Conservation (phyloP, 2,329 filamentous ascomycete species). For the Neocucurbitaria cava region DNA sequence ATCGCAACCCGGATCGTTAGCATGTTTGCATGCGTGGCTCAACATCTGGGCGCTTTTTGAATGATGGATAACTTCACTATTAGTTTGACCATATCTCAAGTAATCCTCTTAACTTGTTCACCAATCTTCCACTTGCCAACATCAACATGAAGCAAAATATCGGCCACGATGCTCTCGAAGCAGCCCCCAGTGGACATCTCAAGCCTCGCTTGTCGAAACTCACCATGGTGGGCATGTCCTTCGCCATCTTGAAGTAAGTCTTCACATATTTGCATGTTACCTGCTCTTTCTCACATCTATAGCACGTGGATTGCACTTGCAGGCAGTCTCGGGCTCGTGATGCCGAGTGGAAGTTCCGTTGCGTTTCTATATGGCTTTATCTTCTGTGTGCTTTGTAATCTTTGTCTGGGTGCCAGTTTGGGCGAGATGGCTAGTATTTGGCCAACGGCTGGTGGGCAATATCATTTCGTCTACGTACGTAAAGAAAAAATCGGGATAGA, state of each 20-base stretch:
- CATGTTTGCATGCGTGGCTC: too few relatives aligned
- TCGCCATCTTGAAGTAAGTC: slow-evolving; percentile 54
- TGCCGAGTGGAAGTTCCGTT: slow-evolving; percentile 47
- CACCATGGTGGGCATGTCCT: slow-evolving; percentile 55
- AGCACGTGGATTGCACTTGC: slow-evolving; percentile 53
- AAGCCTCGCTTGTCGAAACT: slow-evolving; percentile 50
- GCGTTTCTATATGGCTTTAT: slow-evolving; percentile 56
- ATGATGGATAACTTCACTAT: too few relatives aligned
- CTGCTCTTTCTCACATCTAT: not conserved
- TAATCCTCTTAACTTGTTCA: not conserved
- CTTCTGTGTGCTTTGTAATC: slow-evolving; percentile 56
- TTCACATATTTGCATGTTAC: not conserved
- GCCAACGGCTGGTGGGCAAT: slow-evolving; percentile 56
- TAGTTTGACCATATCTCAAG: too few relatives aligned
- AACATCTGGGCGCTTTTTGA: too few relatives aligned
- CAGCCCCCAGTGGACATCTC: slow-evolving; percentile 26
- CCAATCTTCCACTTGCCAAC: not conserved
- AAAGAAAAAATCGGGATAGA: too few relatives aligned
- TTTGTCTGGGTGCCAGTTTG: slow-evolving; percentile 52
- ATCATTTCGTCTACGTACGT: too few relatives aligned
- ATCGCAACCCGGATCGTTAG: too few relatives aligned
- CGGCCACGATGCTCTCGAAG: not conserved
- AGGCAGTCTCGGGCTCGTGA: slow-evolving; percentile 51
- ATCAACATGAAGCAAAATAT: not conserved
- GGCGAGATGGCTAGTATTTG: slow-evolving; percentile 56